Evolutionary conservation across 345 rosid species (phyloP), one percentile per base, ranked within the genome.

Genomic region (Salix brachista): DNA sequence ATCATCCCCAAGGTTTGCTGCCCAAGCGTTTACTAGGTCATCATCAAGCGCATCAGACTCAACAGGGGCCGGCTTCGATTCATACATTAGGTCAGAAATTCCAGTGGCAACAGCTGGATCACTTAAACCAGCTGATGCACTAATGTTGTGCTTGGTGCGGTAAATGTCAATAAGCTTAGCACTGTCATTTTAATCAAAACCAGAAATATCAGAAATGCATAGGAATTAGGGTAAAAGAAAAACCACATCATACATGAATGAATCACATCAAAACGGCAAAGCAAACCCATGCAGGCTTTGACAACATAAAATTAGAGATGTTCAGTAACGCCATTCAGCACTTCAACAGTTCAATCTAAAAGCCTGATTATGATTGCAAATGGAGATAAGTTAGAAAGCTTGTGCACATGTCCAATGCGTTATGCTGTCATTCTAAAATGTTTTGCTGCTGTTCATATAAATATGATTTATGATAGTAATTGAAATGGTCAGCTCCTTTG

Each of bases 21-120:
- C 98, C 99, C 99, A 96, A 58, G 97, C 99, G 85, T 96, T 96
- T 73, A 96, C 99, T 37, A 96, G 89, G 86, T 96, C 99, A 88
- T 96, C 97, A 79, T 96, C 98, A 68, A 96, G 89, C n/a, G 87
- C 80, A 80, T 92, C 94, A 76, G 97, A 80, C 81, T 91, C 92
- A 65, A 83, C 83, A 71, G 88, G 86, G 34, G 91, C 90, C 26
- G 92, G 91, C 82, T 87, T 88, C 70, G 94, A 87, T 84, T 96
- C 98, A 82, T 93, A 94, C 60, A 94, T 81, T 76, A 96, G 90
- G 79, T 92, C 99, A 68, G 98, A 93, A 79, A 96, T 96, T 72
- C 99, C 99, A 74, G 94, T 91, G 56, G 97, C 95, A 72, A 96
- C 99, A 71, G 99, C 94, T 78, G 97, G 91, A 85, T 96, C 99